Conservation (phyloP, 202 grass and related monocot genomes). For the Carex sylvatica region DNA sequence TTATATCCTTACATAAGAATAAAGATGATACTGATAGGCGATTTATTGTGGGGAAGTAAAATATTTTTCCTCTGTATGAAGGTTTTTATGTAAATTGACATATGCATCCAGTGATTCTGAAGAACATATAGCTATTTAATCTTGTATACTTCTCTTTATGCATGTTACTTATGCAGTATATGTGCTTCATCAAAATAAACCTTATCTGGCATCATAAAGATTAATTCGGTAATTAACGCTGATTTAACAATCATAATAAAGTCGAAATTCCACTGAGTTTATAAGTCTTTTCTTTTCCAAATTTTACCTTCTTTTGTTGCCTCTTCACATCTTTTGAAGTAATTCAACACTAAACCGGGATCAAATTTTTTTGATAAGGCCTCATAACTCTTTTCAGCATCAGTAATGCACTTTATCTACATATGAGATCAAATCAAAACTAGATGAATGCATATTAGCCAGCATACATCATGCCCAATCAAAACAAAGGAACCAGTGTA, state of each 20-base stretch:
- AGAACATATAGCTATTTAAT: not conserved
- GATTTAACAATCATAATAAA: not conserved
- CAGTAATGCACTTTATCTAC: slow-evolving; percentile 73
- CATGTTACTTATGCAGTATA: not conserved
- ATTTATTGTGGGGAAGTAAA: not conserved
- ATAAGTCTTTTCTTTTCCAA: not conserved
- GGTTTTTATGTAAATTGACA: not conserved
- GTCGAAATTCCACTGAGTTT: not conserved
- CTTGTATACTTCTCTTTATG: not conserved
- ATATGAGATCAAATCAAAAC: slow-evolving; percentile 17
- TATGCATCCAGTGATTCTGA: not conserved
- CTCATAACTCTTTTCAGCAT: slow-evolving; percentile 73
- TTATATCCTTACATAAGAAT: no score
- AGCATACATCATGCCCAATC: not conserved
- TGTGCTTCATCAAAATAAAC: not conserved
- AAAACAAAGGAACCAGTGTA: not conserved
- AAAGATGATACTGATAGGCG: no score
- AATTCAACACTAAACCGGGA: slow-evolving; percentile 48
- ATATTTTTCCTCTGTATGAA: not conserved
- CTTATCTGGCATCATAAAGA: not conserved
- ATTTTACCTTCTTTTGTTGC: slow-evolving; percentile 72
- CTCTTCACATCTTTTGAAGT: slow-evolving; percentile 86
- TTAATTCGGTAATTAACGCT: not conserved
- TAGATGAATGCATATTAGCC: not conserved
- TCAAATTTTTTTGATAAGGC: slow-evolving; percentile 57